phyloP scores from a whole-genome alignment of 768 basidiomycete species.

The Phylloporus rhodoxanthus region DNA sequence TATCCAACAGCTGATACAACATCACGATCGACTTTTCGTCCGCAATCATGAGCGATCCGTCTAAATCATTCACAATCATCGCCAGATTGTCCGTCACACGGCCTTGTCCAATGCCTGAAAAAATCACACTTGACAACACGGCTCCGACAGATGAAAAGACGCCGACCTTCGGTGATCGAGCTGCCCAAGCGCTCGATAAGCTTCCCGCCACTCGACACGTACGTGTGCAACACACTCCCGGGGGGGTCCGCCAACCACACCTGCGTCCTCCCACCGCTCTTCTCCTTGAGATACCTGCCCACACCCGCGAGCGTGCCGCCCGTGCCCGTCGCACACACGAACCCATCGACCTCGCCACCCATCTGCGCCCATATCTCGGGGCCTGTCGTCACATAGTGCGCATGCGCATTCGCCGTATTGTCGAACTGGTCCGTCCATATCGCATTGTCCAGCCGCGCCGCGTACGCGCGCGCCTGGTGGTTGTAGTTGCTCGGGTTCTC shows the following conservation, averaged over 20 bases:
- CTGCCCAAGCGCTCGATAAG: conserved; percentile 73
- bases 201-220: conserved; percentile 74
- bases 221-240: conserved; percentile 84
- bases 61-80: conserved; percentile 70
- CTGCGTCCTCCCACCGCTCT: conserved; percentile 70
- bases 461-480: conserved; percentile 91
- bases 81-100: conserved; percentile 88
- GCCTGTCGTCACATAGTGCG: conserved; percentile 86
- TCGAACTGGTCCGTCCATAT: conserved; percentile 99
- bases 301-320: conserved; percentile 93
- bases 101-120: conserved; percentile 90
- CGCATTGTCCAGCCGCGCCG: conserved; percentile 65
- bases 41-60: conserved; percentile 80
- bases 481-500: conserved; percentile 97
- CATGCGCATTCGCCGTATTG: conserved; percentile 84
- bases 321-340: conserved; percentile 91
- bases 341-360: conserved; percentile 73
- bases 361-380: conserved; percentile 97
- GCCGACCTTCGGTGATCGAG: conserved; percentile 84
- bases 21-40: conserved; percentile 89
- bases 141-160: background rate
- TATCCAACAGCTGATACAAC: conserved; percentile 88
- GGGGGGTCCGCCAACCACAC: conserved; percentile 97
- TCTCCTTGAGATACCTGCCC: conserved; percentile 79
- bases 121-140: background rate